These are phyloP conservation scores for Trichoderma sp. DNA, from an alignment of 2,329 filamentous ascomycete species.

Conservation along the genomic window DNA sequence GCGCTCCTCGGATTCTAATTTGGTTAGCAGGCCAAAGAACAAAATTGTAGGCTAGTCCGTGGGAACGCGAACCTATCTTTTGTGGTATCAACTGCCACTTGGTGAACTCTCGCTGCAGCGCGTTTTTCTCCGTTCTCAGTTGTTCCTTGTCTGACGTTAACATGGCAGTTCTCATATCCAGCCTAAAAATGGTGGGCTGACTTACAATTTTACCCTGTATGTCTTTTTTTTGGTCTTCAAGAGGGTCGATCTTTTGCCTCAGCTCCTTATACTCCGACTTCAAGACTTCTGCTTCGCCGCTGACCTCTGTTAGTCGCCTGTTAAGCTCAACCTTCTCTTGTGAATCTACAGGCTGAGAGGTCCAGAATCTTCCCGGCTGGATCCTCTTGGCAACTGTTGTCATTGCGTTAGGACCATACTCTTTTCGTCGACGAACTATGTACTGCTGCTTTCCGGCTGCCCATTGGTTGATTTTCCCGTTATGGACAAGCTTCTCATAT, in stretches of 20 bases:
- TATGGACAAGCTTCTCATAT: constrained; percentile 62
- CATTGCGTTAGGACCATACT: constrained; percentile 74
- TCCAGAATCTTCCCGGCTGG: constrained; percentile 66
- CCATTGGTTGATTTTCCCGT: constrained; percentile 62
- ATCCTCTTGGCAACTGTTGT: constrained; percentile 67
- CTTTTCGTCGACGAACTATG: constrained; percentile 65
- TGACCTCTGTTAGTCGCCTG: constrained; percentile 47
- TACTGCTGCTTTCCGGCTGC: constrained; percentile 66
- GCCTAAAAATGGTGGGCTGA: neutral
- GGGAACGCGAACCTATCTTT: constrained; percentile 60
- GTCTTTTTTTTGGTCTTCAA: constrained; percentile 44
- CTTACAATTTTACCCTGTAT: constrained; percentile 41
- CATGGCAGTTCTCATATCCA: neutral
- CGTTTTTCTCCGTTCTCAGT: constrained; percentile 62
- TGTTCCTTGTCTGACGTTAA: constrained; percentile 39
- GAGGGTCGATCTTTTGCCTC: constrained; percentile 39
- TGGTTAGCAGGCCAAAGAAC: constrained; percentile 24
- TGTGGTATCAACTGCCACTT: constrained; percentile 66
- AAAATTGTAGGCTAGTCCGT: neutral
- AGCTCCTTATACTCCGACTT: constrained; percentile 35
- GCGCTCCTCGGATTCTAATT: constrained; percentile 38
- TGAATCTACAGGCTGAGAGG: constrained; percentile 70
- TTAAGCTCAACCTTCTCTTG: constrained; percentile 62
- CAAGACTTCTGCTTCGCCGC: constrained; percentile 36
- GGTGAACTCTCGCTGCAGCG: constrained; percentile 63